A percentile compares a stretch with the other conserved stretches of the same genome.
These are phyloP conservation scores for Phyllosticta citriasiana DNA, from an alignment of 2,329 filamentous ascomycete genomes.

Conservation along the genomic window DNA sequence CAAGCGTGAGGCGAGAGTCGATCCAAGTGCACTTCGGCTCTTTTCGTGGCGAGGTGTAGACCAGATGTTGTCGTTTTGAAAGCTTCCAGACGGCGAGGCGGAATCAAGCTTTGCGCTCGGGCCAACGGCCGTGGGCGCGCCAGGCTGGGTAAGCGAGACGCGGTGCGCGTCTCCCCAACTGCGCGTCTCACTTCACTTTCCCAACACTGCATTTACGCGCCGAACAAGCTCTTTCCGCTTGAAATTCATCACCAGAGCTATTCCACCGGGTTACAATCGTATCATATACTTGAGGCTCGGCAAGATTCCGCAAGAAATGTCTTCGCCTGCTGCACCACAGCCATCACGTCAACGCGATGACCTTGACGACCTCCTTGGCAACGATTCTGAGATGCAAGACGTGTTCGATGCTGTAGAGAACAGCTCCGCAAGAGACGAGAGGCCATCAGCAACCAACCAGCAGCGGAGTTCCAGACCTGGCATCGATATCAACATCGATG, in stretches of 20 bases:
- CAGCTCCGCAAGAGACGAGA: constrained; percentile 1
- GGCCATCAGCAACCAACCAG: constrained; percentile 12
- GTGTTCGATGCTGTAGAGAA: constrained; percentile 33
- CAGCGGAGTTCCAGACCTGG: constrained; percentile 44
- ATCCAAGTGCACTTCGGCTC: neutral
- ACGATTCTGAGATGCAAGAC: constrained; percentile 52
- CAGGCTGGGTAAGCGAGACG: constrained; percentile 9
- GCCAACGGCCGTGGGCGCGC: constrained; percentile 3
- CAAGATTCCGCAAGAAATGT: constrained; percentile 7
- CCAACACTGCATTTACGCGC: neutral
- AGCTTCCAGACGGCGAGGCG: neutral
- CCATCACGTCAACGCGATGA: constrained; percentile 29
- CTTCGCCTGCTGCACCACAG: constrained; percentile 6
- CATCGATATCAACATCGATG: constrained; percentile 81
- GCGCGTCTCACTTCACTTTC: neutral
- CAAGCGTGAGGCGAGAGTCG: neutral
- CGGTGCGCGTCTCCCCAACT: constrained; percentile 12
- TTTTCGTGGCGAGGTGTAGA: neutral
- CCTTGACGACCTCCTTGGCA: constrained; percentile 64
- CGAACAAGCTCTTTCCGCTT: neutral
- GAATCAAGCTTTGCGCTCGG: constrained; percentile 3
- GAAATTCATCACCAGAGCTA: neutral
- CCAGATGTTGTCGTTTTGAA: neutral
- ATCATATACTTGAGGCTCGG: constrained; percentile 16
- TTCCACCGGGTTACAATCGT: constrained; percentile 5